Evolutionary conservation across 495 filamentous ascomycete genomes (phyloP).

Genomic region (Lasiosphaeria ovina): DNA sequence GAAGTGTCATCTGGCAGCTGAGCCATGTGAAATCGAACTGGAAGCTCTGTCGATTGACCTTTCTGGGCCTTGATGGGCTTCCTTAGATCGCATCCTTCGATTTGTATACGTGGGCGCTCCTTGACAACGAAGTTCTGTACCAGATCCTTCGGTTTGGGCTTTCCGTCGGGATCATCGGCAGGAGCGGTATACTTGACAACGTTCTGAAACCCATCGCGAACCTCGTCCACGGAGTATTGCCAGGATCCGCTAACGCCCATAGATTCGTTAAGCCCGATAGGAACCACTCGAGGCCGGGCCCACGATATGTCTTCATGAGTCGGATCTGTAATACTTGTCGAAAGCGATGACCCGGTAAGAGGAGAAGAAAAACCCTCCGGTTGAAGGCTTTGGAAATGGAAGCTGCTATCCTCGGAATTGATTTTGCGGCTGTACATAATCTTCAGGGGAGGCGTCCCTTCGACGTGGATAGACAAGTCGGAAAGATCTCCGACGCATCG

Average conservation of each 20-base stretch:
- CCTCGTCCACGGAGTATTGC: slow-evolving; percentile 87
- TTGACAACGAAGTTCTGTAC: slow-evolving; percentile 81
- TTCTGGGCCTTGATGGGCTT: slow-evolving; percentile 78
- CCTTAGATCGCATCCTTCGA: slow-evolving; percentile 71
- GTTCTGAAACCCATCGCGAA: slow-evolving; percentile 87
- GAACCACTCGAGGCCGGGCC: slow-evolving; percentile 71
- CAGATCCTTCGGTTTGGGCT: slow-evolving; percentile 57
- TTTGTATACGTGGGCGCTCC: slow-evolving; percentile 71
- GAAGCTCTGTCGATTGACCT: slow-evolving; percentile 65
- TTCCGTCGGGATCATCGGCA: slow-evolving; percentile 62
- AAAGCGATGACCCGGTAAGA: slow-evolving; percentile 54
- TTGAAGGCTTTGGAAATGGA: slow-evolving; percentile 86
- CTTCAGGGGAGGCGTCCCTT: slow-evolving; percentile 87
- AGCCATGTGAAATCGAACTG: slow-evolving; percentile 67
- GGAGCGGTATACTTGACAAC: slow-evolving; percentile 71
- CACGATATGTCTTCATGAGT: slow-evolving; percentile 70
- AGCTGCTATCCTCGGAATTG: slow-evolving; percentile 68
- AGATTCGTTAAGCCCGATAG: slow-evolving; percentile 83
- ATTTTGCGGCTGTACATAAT: slow-evolving; percentile 86
- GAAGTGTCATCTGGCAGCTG: slow-evolving; percentile 51
- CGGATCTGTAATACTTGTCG: slow-evolving; percentile 51
- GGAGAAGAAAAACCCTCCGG: slow-evolving; percentile 83
- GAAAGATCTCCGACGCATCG: slow-evolving; percentile 83
- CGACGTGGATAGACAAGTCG: slow-evolving; percentile 73
- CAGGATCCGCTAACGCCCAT: slow-evolving; percentile 73